Percentiles rank a stretch among this genome's conserved stretches.
Conservation (phyloP, 257 asterid genomes). For the Nicotiana obtusifolia region DNA sequence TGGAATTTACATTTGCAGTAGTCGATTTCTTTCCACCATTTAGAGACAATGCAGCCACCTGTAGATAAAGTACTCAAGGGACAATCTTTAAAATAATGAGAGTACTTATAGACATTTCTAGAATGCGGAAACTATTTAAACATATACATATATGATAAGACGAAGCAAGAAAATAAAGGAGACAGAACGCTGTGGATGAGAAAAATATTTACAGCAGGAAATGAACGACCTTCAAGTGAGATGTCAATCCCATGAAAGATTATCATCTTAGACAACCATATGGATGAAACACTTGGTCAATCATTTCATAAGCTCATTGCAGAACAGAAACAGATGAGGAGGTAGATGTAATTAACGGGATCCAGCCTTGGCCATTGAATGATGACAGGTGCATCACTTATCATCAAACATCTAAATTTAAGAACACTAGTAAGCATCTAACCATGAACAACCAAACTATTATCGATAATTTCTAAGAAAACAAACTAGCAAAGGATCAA, state of each 20-base stretch:
- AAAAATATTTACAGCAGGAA: background rate
- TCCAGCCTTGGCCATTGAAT: background rate
- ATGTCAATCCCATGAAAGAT: background rate
- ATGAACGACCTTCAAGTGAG: background rate
- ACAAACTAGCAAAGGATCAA: background rate
- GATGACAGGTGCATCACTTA: background rate
- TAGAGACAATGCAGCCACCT: constrained; percentile 15
- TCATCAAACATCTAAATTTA: background rate
- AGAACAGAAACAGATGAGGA: background rate
- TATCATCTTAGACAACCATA: background rate
- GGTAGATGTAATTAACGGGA: background rate
- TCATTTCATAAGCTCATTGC: background rate
- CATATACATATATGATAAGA: background rate
- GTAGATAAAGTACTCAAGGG: constrained; percentile 9
- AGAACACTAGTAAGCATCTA: background rate
- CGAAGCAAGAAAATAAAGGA: background rate
- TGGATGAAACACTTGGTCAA: background rate
- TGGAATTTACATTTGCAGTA: constrained; percentile 10
- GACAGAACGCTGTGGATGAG: background rate
- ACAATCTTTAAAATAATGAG: background rate
- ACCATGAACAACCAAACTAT: background rate
- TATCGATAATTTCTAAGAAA: background rate
- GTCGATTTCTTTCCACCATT: constrained; percentile 6
- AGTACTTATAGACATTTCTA: background rate
- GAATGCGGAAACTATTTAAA: background rate